These are phyloP conservation scores for Aegilops sharonensis DNA, from an alignment of 176 grass and related monocot genomes.

Conservation along the genomic window DNA sequence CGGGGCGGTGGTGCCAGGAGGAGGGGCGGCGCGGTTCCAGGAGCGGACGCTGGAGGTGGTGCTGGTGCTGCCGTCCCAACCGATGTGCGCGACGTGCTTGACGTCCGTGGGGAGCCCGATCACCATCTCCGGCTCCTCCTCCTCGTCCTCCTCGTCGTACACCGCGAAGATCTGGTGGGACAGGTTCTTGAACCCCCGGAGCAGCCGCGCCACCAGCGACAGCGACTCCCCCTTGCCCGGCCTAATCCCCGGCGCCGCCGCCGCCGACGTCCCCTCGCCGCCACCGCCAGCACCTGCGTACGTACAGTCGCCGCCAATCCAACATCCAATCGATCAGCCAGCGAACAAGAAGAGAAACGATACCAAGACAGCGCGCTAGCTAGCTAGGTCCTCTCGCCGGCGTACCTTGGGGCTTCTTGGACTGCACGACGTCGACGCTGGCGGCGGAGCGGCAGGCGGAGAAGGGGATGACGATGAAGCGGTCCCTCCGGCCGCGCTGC, in stretches of 20 bases:
- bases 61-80: constrained; percentile 72
- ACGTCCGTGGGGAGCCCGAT: constrained; percentile 85
- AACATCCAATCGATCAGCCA: neutral
- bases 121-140: constrained; percentile 74
- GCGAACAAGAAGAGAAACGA: neutral
- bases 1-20: neutral
- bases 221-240: constrained; percentile 48
- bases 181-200: constrained; percentile 71
- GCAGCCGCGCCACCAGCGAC: constrained; percentile 59
- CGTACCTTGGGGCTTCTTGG: constrained; percentile 44
- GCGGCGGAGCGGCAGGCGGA: constrained; percentile 66
- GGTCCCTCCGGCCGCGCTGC: constrained; percentile 40
- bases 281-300: neutral
- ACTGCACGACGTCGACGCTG: constrained; percentile 64
- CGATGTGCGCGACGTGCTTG: constrained; percentile 86
- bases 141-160: constrained; percentile 53
- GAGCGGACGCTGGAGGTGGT: constrained; percentile 51
- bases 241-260: neutral
- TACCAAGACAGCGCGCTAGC: neutral
- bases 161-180: constrained; percentile 72
- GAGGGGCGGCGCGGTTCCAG: constrained; percentile 45
- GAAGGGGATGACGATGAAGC: constrained; percentile 84
- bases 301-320: neutral
- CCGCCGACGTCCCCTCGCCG: neutral
- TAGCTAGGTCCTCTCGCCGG: neutral